Evolutionary conservation across 106 monocot species (phyloP), one percentile per base, ranked within the genome.

Genomic region (Phalaenopsis equestris): DNA sequence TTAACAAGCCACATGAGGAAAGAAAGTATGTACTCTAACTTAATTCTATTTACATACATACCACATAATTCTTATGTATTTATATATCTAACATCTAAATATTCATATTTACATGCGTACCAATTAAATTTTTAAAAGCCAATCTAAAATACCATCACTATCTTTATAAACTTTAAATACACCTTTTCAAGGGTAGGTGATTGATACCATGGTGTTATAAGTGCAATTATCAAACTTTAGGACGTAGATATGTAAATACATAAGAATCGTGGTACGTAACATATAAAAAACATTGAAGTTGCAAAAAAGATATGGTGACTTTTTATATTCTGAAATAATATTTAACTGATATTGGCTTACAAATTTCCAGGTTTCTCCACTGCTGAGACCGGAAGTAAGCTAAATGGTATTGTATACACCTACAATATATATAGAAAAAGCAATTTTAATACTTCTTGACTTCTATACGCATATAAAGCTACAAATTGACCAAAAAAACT

Each of bases 361-460:
- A 93, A 47, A 81, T 91, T 96, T 55, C 96, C 96, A 42, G 96
- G 96, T 77, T 83, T 87, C 84, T 96, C 93, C 38, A 96, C 87
- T 23, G 90, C 93, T 49, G 93, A 90, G 80, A 91, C 12, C 1
- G 96, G 96, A 83, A 96, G 96, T 76, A 93, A 72, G 55, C 79
- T 93, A 72, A 96, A 96, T 75, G 93, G 96, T 80, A 67, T 78
- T 42, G 91, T 91, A 72, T 81, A 87, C 1, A 94, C 81, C 94
- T 94, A 87, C 19, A 84, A 65, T 52, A 65, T 52, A 65, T 42
- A 56, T 65, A 56, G 23, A 84, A 52, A 41, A 2, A n/a, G 47
- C 38, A 48, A 49, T 21, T 42, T 78, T 82, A 77, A 72, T 39
- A 23, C 23, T 21, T 52, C 14, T 9, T 52, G 5, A 45, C 52